These are phyloP conservation scores for Venturia effusa DNA, from an alignment of 2,329 filamentous ascomycete genomes.

Conservation along the genomic window DNA sequence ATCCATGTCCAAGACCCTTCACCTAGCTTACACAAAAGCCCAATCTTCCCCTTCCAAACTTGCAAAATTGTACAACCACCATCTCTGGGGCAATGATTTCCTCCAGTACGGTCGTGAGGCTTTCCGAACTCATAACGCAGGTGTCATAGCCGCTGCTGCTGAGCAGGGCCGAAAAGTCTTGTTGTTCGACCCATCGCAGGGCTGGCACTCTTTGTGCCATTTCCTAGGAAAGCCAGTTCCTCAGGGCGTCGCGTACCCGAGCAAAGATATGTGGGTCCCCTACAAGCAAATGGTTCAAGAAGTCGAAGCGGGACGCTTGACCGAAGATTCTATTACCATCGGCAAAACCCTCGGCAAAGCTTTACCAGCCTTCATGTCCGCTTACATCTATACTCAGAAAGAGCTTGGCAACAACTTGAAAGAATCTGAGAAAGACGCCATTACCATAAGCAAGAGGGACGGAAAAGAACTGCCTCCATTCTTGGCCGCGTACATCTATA, in stretches of 20 bases:
- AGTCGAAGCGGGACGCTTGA: not conserved
- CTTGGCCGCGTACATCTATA: not conserved
- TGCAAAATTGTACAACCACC: not conserved
- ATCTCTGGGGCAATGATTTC: constrained; percentile 52
- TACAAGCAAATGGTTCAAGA: not conserved
- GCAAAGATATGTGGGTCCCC: not conserved
- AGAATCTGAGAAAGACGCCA: not conserved
- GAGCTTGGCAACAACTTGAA: not conserved
- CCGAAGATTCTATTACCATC: not conserved
- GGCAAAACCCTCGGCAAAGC: not conserved
- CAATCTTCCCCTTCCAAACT: not conserved
- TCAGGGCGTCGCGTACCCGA: constrained; percentile 16
- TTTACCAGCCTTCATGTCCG: not conserved
- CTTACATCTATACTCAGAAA: not conserved
- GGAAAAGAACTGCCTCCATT: not conserved
- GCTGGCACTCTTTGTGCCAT: constrained; percentile 44
- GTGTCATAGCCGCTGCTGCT: constrained; percentile 37
- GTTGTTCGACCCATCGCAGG: constrained; percentile 43
- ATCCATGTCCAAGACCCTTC: constrained; percentile 17
- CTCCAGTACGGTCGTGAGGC: constrained; percentile 52
- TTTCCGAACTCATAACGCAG: constrained; percentile 46
- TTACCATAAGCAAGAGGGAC: not conserved
- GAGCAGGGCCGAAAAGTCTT: constrained; percentile 34
- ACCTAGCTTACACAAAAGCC: not conserved
- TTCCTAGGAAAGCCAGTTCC: constrained; percentile 43